These are phyloP conservation scores for Tylopilus vinaceipallidus DNA, from an alignment of 768 basidiomycete genomes.

Conservation along the genomic window DNA sequence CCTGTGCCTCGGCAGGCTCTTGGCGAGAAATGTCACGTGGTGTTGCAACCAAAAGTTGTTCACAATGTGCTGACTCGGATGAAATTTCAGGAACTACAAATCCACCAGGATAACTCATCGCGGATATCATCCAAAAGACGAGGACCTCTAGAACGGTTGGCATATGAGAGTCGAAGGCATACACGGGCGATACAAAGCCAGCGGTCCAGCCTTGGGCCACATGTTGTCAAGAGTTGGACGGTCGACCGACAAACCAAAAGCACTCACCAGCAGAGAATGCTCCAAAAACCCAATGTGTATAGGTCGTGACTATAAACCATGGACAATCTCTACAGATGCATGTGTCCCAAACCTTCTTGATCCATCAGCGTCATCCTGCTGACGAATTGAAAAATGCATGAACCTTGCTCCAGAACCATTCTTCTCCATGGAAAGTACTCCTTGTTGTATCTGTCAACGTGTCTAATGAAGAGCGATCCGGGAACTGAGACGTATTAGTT, in stretches of 20 bases:
- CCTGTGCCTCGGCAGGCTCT: slow-evolving; percentile 20
- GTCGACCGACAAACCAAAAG: background rate
- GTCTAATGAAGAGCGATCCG: slow-evolving; percentile 10
- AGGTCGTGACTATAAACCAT: slow-evolving; percentile 44
- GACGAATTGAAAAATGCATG: background rate
- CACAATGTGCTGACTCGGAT: slow-evolving; percentile 16
- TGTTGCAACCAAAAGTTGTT: slow-evolving; percentile 27
- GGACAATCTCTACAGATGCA: slow-evolving; percentile 35
- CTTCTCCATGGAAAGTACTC: slow-evolving; percentile 32
- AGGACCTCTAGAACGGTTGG: slow-evolving; percentile 54
- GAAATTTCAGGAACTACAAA: slow-evolving; percentile 29
- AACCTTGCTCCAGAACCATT: slow-evolving; percentile 59
- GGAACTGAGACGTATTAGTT: slow-evolving; percentile 18
- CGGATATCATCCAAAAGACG: slow-evolving; percentile 55
- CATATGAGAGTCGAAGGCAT: slow-evolving; percentile 35
- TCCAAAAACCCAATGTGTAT: slow-evolving; percentile 44
- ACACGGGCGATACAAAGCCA: slow-evolving; percentile 50
- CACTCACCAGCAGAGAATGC: slow-evolving; percentile 38
- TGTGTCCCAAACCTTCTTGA: slow-evolving; percentile 37
- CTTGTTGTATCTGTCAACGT: slow-evolving; percentile 1
- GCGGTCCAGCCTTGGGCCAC: slow-evolving; percentile 46
- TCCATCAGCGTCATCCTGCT: slow-evolving; percentile 5
- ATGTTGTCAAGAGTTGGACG: background rate
- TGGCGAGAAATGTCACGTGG: slow-evolving; percentile 25
- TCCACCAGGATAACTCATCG: slow-evolving; percentile 40